Evolutionary conservation across 2,329 filamentous ascomycete genomes (phyloP).

Genomic region (Curvularia spicifera): DNA sequence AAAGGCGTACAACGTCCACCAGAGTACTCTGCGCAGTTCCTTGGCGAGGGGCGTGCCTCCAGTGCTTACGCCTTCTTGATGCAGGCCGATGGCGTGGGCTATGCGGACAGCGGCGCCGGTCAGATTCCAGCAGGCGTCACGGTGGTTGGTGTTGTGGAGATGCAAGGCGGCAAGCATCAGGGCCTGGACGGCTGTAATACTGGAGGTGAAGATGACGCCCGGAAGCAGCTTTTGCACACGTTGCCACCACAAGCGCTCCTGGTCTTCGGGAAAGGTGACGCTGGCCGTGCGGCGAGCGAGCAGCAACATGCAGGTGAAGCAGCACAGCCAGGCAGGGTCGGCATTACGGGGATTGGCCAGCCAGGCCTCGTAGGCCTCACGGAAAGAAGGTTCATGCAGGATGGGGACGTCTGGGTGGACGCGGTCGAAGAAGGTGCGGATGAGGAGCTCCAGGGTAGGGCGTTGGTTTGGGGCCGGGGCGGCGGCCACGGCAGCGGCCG

Average conservation of each 20-base stretch:
- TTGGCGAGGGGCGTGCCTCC: constrained; percentile 45
- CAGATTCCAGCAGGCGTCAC: constrained; percentile 55
- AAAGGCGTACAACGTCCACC: constrained; percentile 60
- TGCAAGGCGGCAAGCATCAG: constrained; percentile 53
- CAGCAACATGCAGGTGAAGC: constrained; percentile 52
- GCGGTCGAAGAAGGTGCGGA: constrained; percentile 51
- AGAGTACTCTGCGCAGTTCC: constrained; percentile 59
- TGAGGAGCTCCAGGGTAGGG: constrained; percentile 44
- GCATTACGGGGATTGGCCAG: constrained; percentile 35
- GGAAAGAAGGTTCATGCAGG: constrained; percentile 54
- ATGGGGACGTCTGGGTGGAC: constrained; percentile 54
- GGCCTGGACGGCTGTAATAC: constrained; percentile 52
- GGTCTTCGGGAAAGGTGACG: constrained; percentile 45
- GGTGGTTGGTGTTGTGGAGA: constrained; percentile 55
- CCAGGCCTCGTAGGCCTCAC: constrained; percentile 51
- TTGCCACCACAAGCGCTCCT: constrained; percentile 53
- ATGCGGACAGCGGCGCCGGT: constrained; percentile 54
- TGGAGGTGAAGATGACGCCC: constrained; percentile 54
- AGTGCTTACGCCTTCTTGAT: constrained; percentile 50
- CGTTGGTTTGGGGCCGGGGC: constrained; percentile 16
- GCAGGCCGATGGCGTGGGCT: constrained; percentile 54
- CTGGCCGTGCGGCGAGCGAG: constrained; percentile 48
- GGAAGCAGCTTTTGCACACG: constrained; percentile 51
- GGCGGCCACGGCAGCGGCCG: not conserved
- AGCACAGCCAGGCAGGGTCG: constrained; percentile 53